phyloP scores from a whole-genome alignment of 1,284 basidiomycete species.

The Cutaneotrichosporon daszewskae region DNA sequence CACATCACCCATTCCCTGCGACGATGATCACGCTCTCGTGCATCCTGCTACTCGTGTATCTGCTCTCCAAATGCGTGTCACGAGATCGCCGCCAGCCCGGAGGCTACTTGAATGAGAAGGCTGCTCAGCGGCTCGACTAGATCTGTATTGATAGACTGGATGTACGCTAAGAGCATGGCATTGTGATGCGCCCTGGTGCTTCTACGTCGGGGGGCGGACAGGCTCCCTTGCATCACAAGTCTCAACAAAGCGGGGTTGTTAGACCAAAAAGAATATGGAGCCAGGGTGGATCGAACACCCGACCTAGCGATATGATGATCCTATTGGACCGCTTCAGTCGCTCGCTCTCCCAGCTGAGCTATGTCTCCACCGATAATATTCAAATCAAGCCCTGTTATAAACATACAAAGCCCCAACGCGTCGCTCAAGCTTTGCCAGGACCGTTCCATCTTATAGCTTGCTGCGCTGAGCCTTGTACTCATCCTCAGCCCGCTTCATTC shows the following conservation, averaged over 20 bases:
- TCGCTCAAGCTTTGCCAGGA: too few relatives aligned
- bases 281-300: background rate
- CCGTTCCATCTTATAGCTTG: too few relatives aligned
- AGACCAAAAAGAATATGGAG: background rate
- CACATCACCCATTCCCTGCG: constrained; percentile 41
- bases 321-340: background rate
- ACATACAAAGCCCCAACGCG: too few relatives aligned
- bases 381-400: too few relatives aligned
- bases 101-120: constrained; percentile 18
- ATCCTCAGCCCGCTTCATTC: background rate
- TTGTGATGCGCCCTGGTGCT: too few relatives aligned
- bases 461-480: background rate
- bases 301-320: background rate
- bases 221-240: too few relatives aligned
- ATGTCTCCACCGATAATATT: background rate
- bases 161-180: too few relatives aligned
- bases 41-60: constrained; percentile 31
- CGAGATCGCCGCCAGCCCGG: constrained; percentile 16
- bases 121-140: constrained; percentile 11
- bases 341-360: background rate
- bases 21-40: constrained; percentile 30
- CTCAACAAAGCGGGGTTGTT: too few relatives aligned
- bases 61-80: constrained; percentile 31
- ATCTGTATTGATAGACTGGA: constrained; percentile 11
- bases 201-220: too few relatives aligned